phyloP scores from a whole-genome alignment of 345 rosid species.

The Brassica juncea region DNA sequence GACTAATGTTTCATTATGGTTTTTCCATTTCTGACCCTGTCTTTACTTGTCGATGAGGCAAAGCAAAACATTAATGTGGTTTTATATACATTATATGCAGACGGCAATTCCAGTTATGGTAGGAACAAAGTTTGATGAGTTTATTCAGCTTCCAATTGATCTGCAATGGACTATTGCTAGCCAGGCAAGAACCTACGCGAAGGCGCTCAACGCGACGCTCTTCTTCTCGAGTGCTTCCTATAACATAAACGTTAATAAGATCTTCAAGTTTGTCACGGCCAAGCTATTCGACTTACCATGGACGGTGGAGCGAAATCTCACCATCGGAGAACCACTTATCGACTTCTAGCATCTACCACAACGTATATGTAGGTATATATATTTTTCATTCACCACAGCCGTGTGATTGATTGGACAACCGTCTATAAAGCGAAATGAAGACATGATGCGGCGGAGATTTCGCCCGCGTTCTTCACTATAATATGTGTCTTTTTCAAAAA shows the following conservation, averaged over 20 bases:
- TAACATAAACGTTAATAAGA: conserved; percentile 91
- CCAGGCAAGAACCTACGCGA: conserved; percentile 94
- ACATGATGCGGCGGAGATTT: conserved; percentile 38
- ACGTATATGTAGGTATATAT: background rate
- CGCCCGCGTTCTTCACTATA: conserved; percentile 40
- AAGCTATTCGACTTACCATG: conserved; percentile 89
- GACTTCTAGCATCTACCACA: conserved; percentile 52
- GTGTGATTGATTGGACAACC: conserved; percentile 32
- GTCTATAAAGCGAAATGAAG: conserved; percentile 31
- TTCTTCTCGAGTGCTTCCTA: conserved; percentile 92
- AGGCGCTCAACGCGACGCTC: conserved; percentile 76
- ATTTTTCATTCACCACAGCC: background rate
- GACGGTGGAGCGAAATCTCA: conserved; percentile 82
- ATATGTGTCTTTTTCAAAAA: conserved; percentile 20
- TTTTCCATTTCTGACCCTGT: background rate
- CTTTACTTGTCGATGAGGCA: background rate
- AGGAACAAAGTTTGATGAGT: conserved; percentile 94
- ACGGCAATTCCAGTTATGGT: conserved; percentile 81
- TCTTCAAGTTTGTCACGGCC: conserved; percentile 93
- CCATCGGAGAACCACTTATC: conserved; percentile 83
- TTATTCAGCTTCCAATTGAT: conserved; percentile 88
- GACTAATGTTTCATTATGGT: background rate
- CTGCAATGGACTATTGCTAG: conserved; percentile 87
- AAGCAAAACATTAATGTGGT: conserved; percentile 6
- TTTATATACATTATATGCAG: conserved; percentile 35